phyloP scores from a whole-genome alignment of 2,329 filamentous ascomycete genomes.

The Ilyonectria sp. region DNA sequence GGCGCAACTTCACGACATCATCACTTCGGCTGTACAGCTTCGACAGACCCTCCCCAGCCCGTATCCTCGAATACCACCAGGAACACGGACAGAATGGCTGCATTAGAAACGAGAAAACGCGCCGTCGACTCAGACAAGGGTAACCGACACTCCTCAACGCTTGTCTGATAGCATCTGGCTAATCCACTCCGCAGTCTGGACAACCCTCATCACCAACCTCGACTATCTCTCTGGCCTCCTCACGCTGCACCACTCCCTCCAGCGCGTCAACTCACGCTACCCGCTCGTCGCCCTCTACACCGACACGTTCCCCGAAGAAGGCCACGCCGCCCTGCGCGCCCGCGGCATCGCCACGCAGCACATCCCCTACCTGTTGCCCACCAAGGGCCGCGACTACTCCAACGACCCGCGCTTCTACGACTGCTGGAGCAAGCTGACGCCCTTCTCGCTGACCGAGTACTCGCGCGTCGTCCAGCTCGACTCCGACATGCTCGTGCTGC shows the following conservation, averaged over 20 bases:
- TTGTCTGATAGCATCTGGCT: slow-evolving; percentile 17
- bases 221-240: slow-evolving; percentile 87
- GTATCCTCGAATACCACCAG: slow-evolving; percentile 4
- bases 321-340: slow-evolving; percentile 77
- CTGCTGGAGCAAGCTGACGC: slow-evolving; percentile 89
- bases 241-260: slow-evolving; percentile 84
- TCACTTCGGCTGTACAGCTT: neutral
- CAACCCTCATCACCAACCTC: slow-evolving; percentile 87
- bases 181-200: slow-evolving; percentile 78
- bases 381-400: slow-evolving; percentile 75
- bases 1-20: slow-evolving; percentile 16
- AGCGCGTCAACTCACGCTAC: slow-evolving; percentile 75
- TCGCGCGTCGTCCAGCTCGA: slow-evolving; percentile 87
- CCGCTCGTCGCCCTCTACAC: slow-evolving; percentile 89
- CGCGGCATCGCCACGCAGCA: slow-evolving; percentile 79
- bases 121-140: slow-evolving; percentile 59
- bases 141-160: slow-evolving; percentile 28
- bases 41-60: neutral
- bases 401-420: slow-evolving; percentile 90
- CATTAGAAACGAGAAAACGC: slow-evolving; percentile 41
- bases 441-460: slow-evolving; percentile 84
- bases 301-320: slow-evolving; percentile 78
- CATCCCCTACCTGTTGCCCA: slow-evolving; percentile 81
- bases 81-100: slow-evolving; percentile 41
- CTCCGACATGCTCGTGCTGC: slow-evolving; percentile 86